Percentiles rank a stretch among this genome's conserved stretches.
Evolutionary conservation across 2,329 filamentous ascomycete species (phyloP).

Genomic region (Cladosporium sp.): DNA sequence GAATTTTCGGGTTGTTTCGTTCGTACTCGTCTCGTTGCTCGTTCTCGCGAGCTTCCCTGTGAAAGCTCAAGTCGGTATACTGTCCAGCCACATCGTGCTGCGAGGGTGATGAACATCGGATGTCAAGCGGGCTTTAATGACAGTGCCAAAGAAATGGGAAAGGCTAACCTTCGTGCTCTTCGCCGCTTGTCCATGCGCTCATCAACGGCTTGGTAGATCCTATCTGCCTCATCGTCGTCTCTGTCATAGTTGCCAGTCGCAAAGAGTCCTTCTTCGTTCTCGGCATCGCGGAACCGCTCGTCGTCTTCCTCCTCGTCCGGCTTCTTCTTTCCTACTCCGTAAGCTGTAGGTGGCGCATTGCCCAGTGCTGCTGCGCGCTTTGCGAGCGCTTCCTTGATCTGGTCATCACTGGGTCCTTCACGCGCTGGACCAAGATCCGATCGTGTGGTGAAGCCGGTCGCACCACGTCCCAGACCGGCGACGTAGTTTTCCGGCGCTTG

Average conservation of each 20-base stretch:
- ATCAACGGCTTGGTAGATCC: slow-evolving; percentile 92
- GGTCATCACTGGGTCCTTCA: slow-evolving; percentile 93
- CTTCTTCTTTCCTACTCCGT: slow-evolving; percentile 65
- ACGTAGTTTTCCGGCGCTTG: slow-evolving; percentile 65
- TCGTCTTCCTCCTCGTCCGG: slow-evolving; percentile 72
- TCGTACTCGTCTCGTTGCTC: slow-evolving; percentile 94
- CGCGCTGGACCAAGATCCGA: slow-evolving; percentile 93
- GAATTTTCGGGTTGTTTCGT: slow-evolving; percentile 95
- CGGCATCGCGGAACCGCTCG: slow-evolving; percentile 87
- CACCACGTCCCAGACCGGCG: slow-evolving; percentile 93
- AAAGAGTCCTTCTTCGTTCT: slow-evolving; percentile 95
- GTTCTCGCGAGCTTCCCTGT: slow-evolving; percentile 89
- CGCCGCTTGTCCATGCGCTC: slow-evolving; percentile 93
- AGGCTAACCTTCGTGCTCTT: slow-evolving; percentile 78
- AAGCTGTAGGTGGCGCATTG: slow-evolving; percentile 65
- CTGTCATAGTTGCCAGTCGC: slow-evolving; percentile 94
- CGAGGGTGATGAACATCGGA: slow-evolving; percentile 30
- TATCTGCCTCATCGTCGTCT: slow-evolving; percentile 95
- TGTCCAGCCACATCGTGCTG: slow-evolving; percentile 60
- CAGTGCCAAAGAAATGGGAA: slow-evolving; percentile 16
- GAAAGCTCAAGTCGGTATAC: slow-evolving; percentile 69
- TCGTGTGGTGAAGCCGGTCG: slow-evolving; percentile 95
- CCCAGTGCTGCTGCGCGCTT: slow-evolving; percentile 85
- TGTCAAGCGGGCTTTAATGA: slow-evolving; percentile 22
- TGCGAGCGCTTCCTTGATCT: slow-evolving; percentile 95